phyloP scores from a whole-genome alignment of 2,329 filamentous ascomycete genomes.

The Trichophyton mentagrophytes region DNA sequence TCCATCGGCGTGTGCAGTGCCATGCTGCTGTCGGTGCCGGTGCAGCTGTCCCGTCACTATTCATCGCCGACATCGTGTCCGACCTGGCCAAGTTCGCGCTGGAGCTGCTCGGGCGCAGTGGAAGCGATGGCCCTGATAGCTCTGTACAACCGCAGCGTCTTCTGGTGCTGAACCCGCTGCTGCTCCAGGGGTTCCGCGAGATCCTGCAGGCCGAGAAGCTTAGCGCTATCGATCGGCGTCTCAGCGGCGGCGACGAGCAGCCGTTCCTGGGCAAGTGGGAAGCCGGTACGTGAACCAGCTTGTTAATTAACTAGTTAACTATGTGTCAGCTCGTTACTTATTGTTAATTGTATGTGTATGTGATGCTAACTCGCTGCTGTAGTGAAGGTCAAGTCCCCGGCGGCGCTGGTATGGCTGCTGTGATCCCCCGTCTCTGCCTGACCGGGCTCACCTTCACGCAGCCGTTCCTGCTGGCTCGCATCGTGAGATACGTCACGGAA shows the following conservation, averaged over 20 bases:
- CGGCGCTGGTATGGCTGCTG: background rate
- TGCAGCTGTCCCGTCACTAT: background rate
- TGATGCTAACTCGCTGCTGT: no score
- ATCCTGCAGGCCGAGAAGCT: conserved; percentile 20
- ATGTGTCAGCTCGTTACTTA: no score
- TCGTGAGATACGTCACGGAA: conserved; percentile 14
- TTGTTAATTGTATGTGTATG: no score
- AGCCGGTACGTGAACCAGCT: background rate
- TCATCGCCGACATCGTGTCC: background rate
- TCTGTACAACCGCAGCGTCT: background rate
- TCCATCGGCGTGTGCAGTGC: background rate
- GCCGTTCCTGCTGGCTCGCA: conserved; percentile 17
- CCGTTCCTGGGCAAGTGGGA: background rate
- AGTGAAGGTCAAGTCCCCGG: background rate
- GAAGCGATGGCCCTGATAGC: background rate
- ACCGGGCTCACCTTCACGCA: conserved; percentile 20
- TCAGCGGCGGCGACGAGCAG: background rate
- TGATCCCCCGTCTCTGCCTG: conserved; percentile 15
- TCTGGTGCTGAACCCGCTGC: background rate
- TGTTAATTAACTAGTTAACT: no score
- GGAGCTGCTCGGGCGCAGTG: background rate
- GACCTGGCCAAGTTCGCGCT: background rate
- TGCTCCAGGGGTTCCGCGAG: background rate
- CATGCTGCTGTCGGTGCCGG: background rate
- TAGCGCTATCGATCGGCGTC: conserved; percentile 16